A percentile compares a stretch with the other conserved stretches of the same genome.
These are phyloP conservation scores for Podaxis sp. DNA, from an alignment of 768 basidiomycete species.

Conservation along the genomic window DNA sequence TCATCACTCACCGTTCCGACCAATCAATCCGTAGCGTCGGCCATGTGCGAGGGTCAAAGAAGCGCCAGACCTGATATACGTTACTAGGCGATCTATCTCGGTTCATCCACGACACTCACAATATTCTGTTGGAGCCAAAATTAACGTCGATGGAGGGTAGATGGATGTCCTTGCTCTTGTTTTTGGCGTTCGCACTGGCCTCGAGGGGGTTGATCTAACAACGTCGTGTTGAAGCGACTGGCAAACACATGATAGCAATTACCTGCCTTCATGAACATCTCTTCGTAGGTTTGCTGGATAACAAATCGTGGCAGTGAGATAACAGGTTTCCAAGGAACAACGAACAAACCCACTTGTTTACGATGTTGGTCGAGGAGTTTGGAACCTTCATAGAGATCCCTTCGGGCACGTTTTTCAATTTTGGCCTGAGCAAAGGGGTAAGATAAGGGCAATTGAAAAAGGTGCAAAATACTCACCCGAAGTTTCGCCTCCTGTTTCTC, in stretches of 20 bases:
- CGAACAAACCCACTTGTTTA: slow-evolving; percentile 62
- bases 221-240: background rate
- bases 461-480: slow-evolving; percentile 44
- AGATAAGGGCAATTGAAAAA: background rate
- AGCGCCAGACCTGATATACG: slow-evolving; percentile 64
- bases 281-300: slow-evolving; percentile 90
- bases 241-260: background rate
- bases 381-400: slow-evolving; percentile 94
- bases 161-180: slow-evolving; percentile 98
- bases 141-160: slow-evolving; percentile 93
- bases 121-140: slow-evolving; percentile 92
- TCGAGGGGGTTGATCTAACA: slow-evolving; percentile 88
- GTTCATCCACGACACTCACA: slow-evolving; percentile 42
- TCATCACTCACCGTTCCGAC: slow-evolving; percentile 65
- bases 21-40: slow-evolving; percentile 89
- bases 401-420: slow-evolving; percentile 90
- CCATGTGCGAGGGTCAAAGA: slow-evolving; percentile 86
- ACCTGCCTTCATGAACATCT: slow-evolving; percentile 94
- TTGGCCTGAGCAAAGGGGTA: slow-evolving; percentile 61
- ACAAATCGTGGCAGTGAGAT: background rate
- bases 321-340: slow-evolving; percentile 5
- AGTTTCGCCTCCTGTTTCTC: slow-evolving; percentile 98
- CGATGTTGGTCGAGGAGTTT: slow-evolving; percentile 90
- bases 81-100: slow-evolving; percentile 7
- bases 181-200: slow-evolving; percentile 71